phyloP scores from a whole-genome alignment of 2,329 filamentous ascomycete species.

The Dactylellina sp. region DNA sequence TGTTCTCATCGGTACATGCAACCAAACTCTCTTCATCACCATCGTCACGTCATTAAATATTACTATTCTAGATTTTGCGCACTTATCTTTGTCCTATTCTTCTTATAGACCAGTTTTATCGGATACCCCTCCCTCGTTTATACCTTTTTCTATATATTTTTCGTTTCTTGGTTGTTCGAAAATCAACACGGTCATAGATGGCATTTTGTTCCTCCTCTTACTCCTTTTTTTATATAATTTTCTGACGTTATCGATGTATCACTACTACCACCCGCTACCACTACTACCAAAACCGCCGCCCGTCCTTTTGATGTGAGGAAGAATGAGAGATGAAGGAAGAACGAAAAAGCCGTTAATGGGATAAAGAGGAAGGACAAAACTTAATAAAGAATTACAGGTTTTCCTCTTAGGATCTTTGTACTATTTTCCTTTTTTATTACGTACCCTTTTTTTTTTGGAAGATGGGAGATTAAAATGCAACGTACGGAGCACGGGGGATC shows the following conservation, averaged over 20 bases:
- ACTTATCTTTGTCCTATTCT: not conserved
- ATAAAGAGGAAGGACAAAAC: not conserved
- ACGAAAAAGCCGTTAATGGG: too few relatives aligned
- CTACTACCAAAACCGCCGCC: too few relatives aligned
- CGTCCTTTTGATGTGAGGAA: too few relatives aligned
- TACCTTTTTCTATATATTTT: conserved; percentile 4
- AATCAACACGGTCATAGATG: not conserved
- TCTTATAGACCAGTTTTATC: conserved; percentile 24
- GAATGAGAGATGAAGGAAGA: conserved; percentile 1
- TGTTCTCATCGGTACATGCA: conserved; percentile 10
- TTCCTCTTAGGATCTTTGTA: not conserved
- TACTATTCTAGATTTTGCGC: conserved; percentile 6
- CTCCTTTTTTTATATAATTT: conserved; percentile 3
- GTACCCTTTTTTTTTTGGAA: not conserved
- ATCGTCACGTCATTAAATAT: conserved; percentile 4
- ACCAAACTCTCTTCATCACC: not conserved
- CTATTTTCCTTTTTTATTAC: not conserved
- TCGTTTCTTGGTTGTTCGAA: conserved; percentile 6
- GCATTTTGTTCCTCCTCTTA: conserved; percentile 3
- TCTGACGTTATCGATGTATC: conserved; percentile 7
- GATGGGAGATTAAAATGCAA: too few relatives aligned
- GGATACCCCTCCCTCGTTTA: conserved; percentile 35
- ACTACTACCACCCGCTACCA: not conserved
- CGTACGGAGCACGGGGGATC: too few relatives aligned
- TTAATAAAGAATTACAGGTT: not conserved